Evolutionary conservation across 768 basidiomycete genomes (phyloP).

Genomic region (Lactarius evosmus): DNA sequence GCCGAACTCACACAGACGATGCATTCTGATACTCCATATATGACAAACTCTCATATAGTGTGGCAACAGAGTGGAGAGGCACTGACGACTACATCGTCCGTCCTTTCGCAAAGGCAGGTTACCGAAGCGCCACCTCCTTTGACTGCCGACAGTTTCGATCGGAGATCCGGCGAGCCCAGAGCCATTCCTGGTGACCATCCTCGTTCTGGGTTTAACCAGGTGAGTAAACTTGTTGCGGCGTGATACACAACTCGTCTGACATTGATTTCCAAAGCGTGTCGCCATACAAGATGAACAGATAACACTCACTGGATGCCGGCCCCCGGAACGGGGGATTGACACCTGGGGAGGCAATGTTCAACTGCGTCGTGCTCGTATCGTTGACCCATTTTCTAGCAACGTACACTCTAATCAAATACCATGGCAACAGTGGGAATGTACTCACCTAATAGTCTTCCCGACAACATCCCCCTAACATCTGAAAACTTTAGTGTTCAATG

Average conservation of each 20-base stretch:
- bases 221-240: background rate
- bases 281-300: background rate
- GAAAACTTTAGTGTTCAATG: background rate
- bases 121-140: background rate
- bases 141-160: background rate
- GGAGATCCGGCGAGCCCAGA: background rate
- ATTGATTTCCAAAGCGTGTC: background rate
- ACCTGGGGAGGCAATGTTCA: background rate
- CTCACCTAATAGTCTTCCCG: background rate
- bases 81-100: no score
- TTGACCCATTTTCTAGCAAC: background rate
- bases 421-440: background rate
- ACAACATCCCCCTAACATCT: background rate
- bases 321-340: background rate
- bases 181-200: background rate
- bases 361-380: background rate
- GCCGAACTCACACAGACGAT: background rate
- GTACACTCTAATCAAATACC: background rate
- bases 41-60: background rate
- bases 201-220: background rate
- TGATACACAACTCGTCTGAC: background rate
- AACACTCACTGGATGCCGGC: background rate
- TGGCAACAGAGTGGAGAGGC: background rate
- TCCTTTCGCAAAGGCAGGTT: background rate
- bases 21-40: background rate